These are phyloP conservation scores for Crithidia thermophila DNA, from an alignment of 208 protist genomes.

Conservation along the genomic window DNA sequence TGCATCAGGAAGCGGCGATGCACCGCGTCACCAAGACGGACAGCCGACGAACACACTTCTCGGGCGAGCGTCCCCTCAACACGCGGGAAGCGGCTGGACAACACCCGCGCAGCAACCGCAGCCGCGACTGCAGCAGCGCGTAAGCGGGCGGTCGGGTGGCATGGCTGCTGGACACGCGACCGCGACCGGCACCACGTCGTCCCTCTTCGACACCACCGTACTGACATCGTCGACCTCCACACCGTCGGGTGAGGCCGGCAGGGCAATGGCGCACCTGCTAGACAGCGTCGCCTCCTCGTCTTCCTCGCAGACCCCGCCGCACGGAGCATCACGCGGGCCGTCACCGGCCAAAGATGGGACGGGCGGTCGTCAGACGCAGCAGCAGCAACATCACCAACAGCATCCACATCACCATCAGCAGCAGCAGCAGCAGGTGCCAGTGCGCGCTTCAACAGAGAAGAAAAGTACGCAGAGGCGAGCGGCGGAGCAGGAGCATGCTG, in stretches of 20 bases:
- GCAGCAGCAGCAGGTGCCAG: neutral
- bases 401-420: neutral
- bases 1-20: neutral
- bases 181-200: neutral
- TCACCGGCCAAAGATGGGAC: neutral
- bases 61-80: neutral
- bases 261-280: slow-evolving; percentile 29
- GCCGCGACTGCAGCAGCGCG: neutral
- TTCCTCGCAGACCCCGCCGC: slow-evolving; percentile 19
- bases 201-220: slow-evolving; percentile 17
- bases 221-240: slow-evolving; percentile 17
- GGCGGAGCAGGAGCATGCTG: too few species aligned
- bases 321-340: neutral
- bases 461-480: too few species aligned
- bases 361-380: neutral
- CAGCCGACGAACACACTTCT: neutral
- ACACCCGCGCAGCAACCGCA: neutral
- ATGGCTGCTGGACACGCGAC: neutral
- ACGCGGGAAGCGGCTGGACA: neutral
- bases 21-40: neutral
- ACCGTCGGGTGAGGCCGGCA: slow-evolving; percentile 11
- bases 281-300: slow-evolving; percentile 29
- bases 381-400: neutral
- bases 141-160: neutral
- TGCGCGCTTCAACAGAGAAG: neutral